Base-by-base conservation (phyloP, 495 filamentous ascomycete genomes). In the Aspergillus cristatus region DNA sequence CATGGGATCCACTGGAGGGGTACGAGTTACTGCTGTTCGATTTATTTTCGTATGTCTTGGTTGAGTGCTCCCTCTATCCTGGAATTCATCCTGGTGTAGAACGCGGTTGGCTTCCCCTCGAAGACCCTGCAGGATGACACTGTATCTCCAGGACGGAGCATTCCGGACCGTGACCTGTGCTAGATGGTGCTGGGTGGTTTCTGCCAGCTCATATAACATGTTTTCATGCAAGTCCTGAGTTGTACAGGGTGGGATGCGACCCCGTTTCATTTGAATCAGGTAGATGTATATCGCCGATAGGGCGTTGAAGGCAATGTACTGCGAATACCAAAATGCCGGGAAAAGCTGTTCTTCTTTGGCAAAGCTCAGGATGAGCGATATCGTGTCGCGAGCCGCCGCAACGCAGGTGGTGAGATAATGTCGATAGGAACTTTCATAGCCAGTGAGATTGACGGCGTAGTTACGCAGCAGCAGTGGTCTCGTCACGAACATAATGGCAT, bases 221-320 rank as follows among this genome's bases (percentile, higher is more conserved):
- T 39, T 25, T 32, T 50, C 42, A 18, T 47, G 44, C 2, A 56
- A 17, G 2, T 15, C 12, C 6, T 2, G 28, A 40, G 1, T 17
- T 13, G 11, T 32, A 33, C 1, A 17, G 14, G 3, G 17, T 32
- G 35, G 32, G 20, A 56, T 50, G 0, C 53, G 40, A 0, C 42
- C 47, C 13, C 45, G 43, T 13, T 44, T 43, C 2, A 50, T 43
- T 24, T 56, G 44, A 10, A 53, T 56, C 1, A 56, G 40, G 16
- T 48, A 53, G 7, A 57, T 48, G 28, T 57, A 57, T 7, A 51
- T 46, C n/a, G 50, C 48, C 3, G 53, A 57, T 10, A 57, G 20
- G 14, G 53, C 53, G n/a, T 57, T 57, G 41, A 57, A 57, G 1
- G 53, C 45, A 30, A 57, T 53, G 26, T 57, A 57, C 29, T 57